Evolutionary conservation across 805 yeast genomes (phyloP).

Genomic region (Blastobotrys parvus): DNA sequence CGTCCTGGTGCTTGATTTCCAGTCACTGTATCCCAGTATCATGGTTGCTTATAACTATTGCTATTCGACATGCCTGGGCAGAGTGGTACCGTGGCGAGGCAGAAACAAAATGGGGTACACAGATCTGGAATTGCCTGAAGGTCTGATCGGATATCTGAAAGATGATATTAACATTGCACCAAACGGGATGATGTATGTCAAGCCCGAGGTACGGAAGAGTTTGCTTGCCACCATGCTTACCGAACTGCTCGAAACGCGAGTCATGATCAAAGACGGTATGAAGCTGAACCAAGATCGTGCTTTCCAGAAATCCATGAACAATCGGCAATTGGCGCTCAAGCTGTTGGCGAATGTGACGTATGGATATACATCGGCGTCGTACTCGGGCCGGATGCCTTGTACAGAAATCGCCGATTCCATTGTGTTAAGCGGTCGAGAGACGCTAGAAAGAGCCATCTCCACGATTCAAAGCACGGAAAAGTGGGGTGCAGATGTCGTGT

Average conservation of each 20-base stretch:
- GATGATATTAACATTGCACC: slow-evolving; percentile 67
- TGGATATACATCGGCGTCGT: slow-evolving; percentile 92
- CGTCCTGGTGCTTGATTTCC: slow-evolving; percentile 82
- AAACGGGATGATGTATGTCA: slow-evolving; percentile 76
- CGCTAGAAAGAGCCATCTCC: slow-evolving; percentile 60
- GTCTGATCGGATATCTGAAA: slow-evolving; percentile 42
- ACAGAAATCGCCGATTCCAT: slow-evolving; percentile 92
- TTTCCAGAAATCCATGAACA: slow-evolving; percentile 48
- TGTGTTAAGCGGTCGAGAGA: slow-evolving; percentile 85
- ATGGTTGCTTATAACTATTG: slow-evolving; percentile 85
- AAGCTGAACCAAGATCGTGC: slow-evolving; percentile 28
- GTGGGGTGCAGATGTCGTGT: slow-evolving; percentile 89
- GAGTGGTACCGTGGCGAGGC: slow-evolving; percentile 26
- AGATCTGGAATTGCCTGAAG: slow-evolving; percentile 44
- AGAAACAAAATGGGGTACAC: slow-evolving; percentile 31
- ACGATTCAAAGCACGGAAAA: slow-evolving; percentile 48
- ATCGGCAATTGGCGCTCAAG: slow-evolving; percentile 80
- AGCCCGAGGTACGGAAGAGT: slow-evolving; percentile 57
- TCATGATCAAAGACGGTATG: slow-evolving; percentile 73
- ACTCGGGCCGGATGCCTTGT: slow-evolving; percentile 96
- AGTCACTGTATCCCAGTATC: slow-evolving; percentile 87
- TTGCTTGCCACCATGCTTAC: slow-evolving; percentile 73
- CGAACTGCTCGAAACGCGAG: slow-evolving; percentile 72
- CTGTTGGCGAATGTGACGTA: slow-evolving; percentile 91
- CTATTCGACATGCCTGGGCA: slow-evolving; percentile 35